A percentile compares a stretch with the other conserved stretches of the same genome.
Evolutionary conservation across 2,329 filamentous ascomycete genomes (phyloP).

Genomic region (Aspergillus sp.): DNA sequence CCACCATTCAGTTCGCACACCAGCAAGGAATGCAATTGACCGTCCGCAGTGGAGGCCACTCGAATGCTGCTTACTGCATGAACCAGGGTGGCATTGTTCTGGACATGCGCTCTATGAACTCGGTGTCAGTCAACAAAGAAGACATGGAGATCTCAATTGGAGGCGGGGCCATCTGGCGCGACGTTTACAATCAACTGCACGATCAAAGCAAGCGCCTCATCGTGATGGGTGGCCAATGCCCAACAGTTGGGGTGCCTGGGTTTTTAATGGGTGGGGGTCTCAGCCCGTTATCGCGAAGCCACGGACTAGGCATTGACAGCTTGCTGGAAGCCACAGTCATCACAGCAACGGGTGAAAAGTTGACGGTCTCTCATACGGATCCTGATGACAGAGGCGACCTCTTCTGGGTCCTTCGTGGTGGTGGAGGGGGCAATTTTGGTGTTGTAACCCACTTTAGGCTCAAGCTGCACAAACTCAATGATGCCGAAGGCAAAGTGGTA

Average conservation of each 20-base stretch:
- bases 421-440: constrained; percentile 13
- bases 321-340: background rate
- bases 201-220: background rate
- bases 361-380: background rate
- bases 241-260: background rate
- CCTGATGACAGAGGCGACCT: background rate
- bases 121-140: background rate
- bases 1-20: background rate
- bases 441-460: constrained; percentile 3
- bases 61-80: background rate
- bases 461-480: background rate
- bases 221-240: background rate
- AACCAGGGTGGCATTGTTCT: background rate
- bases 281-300: background rate
- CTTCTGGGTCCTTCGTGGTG: constrained; percentile 8
- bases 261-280: background rate
- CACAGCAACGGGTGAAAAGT: background rate
- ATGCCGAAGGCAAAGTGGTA: background rate
- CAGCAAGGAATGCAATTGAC: background rate
- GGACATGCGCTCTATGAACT: background rate
- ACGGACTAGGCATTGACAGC: background rate
- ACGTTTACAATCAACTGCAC: background rate
- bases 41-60: background rate
- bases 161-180: background rate
- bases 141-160: background rate